These are phyloP conservation scores for Chloranthus sessilifolius DNA, from an alignment of 164 flowering plant genomes.

Conservation along the genomic window DNA sequence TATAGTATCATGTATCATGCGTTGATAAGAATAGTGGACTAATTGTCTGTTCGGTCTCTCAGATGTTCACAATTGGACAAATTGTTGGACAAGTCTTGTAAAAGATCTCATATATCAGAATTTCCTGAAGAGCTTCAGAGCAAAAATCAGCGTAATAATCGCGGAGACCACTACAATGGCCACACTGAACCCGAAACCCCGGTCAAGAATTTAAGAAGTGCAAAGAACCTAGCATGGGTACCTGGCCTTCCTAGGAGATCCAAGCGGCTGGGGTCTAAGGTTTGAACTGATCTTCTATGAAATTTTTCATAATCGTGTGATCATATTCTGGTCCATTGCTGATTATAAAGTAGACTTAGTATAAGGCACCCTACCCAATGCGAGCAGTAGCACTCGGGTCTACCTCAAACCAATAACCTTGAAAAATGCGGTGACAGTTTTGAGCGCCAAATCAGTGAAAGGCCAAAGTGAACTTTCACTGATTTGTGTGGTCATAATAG, in stretches of 20 bases:
- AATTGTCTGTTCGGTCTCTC: conserved; percentile 16
- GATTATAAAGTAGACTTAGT: too few relatives aligned
- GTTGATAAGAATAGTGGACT: not conserved
- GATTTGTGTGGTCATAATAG: too few relatives aligned
- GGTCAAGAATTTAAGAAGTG: conserved; percentile 26
- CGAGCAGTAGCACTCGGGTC: too few relatives aligned
- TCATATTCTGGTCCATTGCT: not conserved
- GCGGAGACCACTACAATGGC: conserved; percentile 4
- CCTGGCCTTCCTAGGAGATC: conserved; percentile 36
- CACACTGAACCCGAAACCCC: conserved; percentile 9
- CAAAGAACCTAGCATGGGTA: conserved; percentile 14
- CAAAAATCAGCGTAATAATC: conserved; percentile 19
- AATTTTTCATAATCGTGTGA: not conserved
- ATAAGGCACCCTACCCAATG: too few relatives aligned
- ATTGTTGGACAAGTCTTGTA: conserved; percentile 17
- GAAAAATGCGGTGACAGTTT: too few relatives aligned
- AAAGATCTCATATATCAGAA: conserved; percentile 14
- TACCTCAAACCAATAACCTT: too few relatives aligned
- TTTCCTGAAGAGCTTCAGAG: conserved; percentile 16
- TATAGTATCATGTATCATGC: not conserved
- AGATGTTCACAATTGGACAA: conserved; percentile 29
- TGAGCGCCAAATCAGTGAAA: too few relatives aligned
- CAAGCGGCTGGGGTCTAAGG: conserved; percentile 39
- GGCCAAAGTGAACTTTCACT: too few relatives aligned
- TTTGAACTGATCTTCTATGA: conserved; percentile 6